phyloP scores from a whole-genome alignment of 2,329 filamentous ascomycete species.

The Cladosporium sp. region DNA sequence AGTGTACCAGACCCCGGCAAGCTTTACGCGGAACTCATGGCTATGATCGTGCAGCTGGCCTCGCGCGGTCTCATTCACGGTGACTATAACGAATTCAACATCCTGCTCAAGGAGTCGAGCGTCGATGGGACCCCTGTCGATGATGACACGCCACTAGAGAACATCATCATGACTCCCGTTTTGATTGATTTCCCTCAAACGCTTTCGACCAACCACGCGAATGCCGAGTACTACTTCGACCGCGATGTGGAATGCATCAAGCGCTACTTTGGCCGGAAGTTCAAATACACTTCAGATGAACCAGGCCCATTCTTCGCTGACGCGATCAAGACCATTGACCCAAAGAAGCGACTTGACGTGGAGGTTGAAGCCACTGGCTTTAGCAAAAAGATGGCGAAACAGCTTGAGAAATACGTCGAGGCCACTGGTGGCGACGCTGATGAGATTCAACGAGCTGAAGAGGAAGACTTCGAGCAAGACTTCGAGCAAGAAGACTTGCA shows the following conservation, averaged over 20 bases:
- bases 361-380: constrained; percentile 91
- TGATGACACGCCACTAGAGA: constrained; percentile 34
- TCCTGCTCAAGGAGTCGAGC: constrained; percentile 76
- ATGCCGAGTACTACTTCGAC: constrained; percentile 97
- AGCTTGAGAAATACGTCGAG: constrained; percentile 81
- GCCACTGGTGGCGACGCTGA: constrained; percentile 56
- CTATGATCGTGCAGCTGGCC: constrained; percentile 79
- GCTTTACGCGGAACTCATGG: constrained; percentile 91
- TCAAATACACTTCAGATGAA: constrained; percentile 79
- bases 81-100: constrained; percentile 99
- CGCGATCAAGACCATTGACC: constrained; percentile 71
- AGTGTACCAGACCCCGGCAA: constrained; percentile 76
- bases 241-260: constrained; percentile 95
- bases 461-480: constrained; percentile 33
- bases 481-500: constrained; percentile 41
- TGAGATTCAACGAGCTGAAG: constrained; percentile 32
- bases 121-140: constrained; percentile 22
- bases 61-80: constrained; percentile 90
- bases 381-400: constrained; percentile 94
- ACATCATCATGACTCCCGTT: constrained; percentile 69
- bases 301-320: constrained; percentile 84
- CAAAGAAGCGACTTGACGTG: constrained; percentile 75
- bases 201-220: constrained; percentile 89
- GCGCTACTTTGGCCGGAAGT: constrained; percentile 85
- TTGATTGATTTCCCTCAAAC: constrained; percentile 98